A percentile compares a stretch with the other conserved stretches of the same genome.
These are phyloP conservation scores for Alternaria rosae DNA, from an alignment of 2,329 filamentous ascomycete genomes.

Conservation along the genomic window DNA sequence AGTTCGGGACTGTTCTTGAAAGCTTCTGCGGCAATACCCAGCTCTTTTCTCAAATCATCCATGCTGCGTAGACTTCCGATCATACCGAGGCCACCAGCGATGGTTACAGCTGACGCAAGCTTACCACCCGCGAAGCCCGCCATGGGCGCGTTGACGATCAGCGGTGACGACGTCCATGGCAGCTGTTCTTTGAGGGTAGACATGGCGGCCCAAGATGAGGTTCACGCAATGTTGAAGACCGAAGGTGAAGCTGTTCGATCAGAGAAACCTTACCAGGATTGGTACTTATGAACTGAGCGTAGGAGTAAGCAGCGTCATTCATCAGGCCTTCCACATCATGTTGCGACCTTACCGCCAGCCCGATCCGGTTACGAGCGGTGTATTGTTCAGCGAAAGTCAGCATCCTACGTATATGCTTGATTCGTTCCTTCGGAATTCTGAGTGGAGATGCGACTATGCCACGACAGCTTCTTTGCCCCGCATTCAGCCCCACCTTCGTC, in stretches of 20 bases:
- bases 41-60: slow-evolving; percentile 37
- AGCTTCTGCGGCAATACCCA: slow-evolving; percentile 32
- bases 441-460: background rate
- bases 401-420: background rate
- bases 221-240: background rate
- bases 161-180: slow-evolving; percentile 64
- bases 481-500: background rate
- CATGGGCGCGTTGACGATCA: slow-evolving; percentile 74
- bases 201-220: slow-evolving; percentile 10
- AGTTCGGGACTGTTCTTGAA: slow-evolving; percentile 20
- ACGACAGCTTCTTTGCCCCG: background rate
- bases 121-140: slow-evolving; percentile 63
- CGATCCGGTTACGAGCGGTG: background rate
- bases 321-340: background rate
- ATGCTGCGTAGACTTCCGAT: slow-evolving; percentile 50
- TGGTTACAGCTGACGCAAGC: slow-evolving; percentile 68
- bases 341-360: background rate
- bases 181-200: slow-evolving; percentile 22
- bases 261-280: background rate
- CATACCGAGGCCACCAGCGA: slow-evolving; percentile 57
- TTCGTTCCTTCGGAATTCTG: background rate
- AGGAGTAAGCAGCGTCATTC: background rate
- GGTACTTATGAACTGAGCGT: background rate
- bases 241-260: background rate
- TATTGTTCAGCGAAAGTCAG: background rate